These are phyloP conservation scores for Lentinula sp. DNA, from an alignment of 768 basidiomycete species.

Conservation along the genomic window DNA sequence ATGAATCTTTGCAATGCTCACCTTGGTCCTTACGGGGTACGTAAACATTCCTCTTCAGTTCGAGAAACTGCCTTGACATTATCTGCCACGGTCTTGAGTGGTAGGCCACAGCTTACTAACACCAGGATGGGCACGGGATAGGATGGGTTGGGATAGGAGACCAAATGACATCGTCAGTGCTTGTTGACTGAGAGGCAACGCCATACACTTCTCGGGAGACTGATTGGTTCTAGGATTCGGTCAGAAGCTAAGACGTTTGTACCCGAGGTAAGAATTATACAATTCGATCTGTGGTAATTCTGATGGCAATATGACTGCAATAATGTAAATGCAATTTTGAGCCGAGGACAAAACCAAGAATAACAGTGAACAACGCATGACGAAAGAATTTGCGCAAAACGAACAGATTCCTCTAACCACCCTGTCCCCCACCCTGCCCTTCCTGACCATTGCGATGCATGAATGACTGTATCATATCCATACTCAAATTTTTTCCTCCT, in stretches of 20 bases:
- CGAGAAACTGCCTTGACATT: too few relatives aligned
- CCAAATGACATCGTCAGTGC: too few relatives aligned
- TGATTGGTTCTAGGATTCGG: too few relatives aligned
- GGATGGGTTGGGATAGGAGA: too few relatives aligned
- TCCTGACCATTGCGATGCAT: not conserved
- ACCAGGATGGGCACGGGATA: too few relatives aligned
- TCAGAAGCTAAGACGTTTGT: too few relatives aligned
- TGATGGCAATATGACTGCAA: not conserved
- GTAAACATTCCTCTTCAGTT: not conserved
- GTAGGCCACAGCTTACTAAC: too few relatives aligned
- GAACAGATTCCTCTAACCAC: not conserved
- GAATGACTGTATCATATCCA: constrained; percentile 1
- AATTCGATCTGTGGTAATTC: too few relatives aligned
- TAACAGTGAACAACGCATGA: not conserved
- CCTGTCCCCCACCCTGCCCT: not conserved
- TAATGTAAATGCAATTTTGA: not conserved
- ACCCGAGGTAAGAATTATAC: too few relatives aligned
- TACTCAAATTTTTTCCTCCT: not conserved
- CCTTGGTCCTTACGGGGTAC: not conserved
- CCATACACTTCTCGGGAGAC: too few relatives aligned
- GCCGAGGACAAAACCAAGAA: not conserved
- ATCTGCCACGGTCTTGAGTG: too few relatives aligned
- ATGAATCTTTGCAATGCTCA: not conserved
- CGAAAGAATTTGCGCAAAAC: not conserved
- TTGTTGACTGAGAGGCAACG: too few relatives aligned